Percentiles rank a stretch among this genome's conserved stretches.
Evolutionary conservation across 2,329 filamentous ascomycete genomes (phyloP).

Genomic region (Thielaviopsis populi): DNA sequence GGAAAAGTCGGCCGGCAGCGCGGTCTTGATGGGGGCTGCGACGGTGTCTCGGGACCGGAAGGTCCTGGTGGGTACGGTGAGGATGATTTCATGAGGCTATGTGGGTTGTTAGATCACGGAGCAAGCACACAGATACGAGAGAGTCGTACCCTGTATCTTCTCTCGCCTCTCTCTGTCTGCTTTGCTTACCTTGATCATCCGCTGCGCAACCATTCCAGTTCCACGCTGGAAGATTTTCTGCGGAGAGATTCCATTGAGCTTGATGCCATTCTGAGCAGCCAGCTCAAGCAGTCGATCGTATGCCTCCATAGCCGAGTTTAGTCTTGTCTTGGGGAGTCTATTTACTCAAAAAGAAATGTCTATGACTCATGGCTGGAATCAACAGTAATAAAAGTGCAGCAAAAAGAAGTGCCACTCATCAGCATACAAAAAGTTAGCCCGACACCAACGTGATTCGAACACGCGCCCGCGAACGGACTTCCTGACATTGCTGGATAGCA

Average conservation of each 20-base stretch:
- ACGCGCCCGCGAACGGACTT: slow-evolving; percentile 16
- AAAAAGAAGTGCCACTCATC: neutral
- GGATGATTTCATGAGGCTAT: slow-evolving; percentile 37
- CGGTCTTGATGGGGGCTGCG: slow-evolving; percentile 35
- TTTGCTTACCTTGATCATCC: slow-evolving; percentile 44
- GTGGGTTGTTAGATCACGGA: neutral
- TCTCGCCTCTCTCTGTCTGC: neutral
- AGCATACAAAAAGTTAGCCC: slow-evolving; percentile 6
- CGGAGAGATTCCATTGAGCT: slow-evolving; percentile 51
- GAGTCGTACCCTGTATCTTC: neutral
- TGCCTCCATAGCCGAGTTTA: neutral
- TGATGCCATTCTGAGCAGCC: slow-evolving; percentile 49
- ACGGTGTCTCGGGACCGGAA: slow-evolving; percentile 52
- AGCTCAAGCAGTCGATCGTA: slow-evolving; percentile 47
- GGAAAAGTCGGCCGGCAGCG: slow-evolving; percentile 38
- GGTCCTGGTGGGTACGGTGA: slow-evolving; percentile 47
- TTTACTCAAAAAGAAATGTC: neutral
- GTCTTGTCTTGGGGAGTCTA: neutral
- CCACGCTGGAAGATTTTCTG: slow-evolving; percentile 55
- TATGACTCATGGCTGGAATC: neutral
- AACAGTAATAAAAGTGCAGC: no score
- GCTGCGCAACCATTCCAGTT: slow-evolving; percentile 60
- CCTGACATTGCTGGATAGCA: slow-evolving; percentile 8
- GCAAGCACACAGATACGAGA: neutral
- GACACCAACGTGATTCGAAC: slow-evolving; percentile 18